phyloP scores from a whole-genome alignment of 2,329 filamentous ascomycete genomes.

The Cordyceps militaris region DNA sequence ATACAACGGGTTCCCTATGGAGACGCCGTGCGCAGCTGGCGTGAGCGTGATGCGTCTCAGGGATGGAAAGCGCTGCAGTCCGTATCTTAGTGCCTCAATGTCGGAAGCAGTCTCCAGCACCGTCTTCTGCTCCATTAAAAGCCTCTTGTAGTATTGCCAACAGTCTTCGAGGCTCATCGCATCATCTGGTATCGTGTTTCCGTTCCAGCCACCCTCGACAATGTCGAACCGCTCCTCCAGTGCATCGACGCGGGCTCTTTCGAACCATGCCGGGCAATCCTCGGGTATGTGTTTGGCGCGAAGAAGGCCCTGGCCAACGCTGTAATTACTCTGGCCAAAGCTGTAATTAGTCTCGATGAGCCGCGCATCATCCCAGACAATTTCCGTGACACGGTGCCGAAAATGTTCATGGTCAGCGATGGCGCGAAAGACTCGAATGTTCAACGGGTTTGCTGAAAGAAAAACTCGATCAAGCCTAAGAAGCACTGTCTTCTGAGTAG shows the following conservation, averaged over 20 bases:
- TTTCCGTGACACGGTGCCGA: slow-evolving; percentile 25
- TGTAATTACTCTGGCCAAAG: not conserved
- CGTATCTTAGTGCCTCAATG: not conserved
- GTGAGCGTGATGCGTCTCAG: not conserved
- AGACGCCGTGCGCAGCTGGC: not conserved
- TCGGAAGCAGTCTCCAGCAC: not conserved
- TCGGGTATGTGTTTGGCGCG: not conserved
- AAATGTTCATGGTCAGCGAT: slow-evolving; percentile 29
- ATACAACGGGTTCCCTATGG: not conserved
- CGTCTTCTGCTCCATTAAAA: not conserved
- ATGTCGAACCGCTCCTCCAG: not conserved
- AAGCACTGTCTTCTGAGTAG: slow-evolving; percentile 27
- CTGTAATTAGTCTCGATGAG: not conserved
- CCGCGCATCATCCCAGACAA: slow-evolving; percentile 30
- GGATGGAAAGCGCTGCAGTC: not conserved
- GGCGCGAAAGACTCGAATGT: slow-evolving; percentile 29
- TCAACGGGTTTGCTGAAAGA: slow-evolving; percentile 30
- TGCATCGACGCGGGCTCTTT: not conserved
- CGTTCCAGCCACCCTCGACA: not conserved
- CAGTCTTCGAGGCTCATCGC: not conserved
- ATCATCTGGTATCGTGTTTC: not conserved
- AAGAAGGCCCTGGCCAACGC: not conserved
- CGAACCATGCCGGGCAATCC: not conserved
- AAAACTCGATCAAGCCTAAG: slow-evolving; percentile 24
- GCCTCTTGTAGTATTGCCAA: not conserved